Base-by-base conservation (phyloP, 2,329 filamentous ascomycete genomes). In the Microdochium trichocladiopsis region DNA sequence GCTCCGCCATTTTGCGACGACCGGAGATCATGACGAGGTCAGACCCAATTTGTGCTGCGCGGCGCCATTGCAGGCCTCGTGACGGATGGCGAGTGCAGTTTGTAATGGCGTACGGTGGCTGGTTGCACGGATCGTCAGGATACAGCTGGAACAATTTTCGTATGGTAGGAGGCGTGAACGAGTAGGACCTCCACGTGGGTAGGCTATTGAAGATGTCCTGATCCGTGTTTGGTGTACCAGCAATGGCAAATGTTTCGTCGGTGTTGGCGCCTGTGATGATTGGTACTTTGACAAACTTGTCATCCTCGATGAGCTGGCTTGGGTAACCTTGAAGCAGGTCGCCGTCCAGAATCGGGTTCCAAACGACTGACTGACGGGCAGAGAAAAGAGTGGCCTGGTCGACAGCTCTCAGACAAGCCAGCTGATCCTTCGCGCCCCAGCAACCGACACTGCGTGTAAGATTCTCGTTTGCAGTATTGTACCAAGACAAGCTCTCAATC, bases 21-120 rank as follows among this genome's bases (percentile, higher is more conserved):
- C 72, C 71, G 1, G 72, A 70, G 50, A 76, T 70, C 69, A 79
- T 78, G 28, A 76, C 71, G 5, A 77, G 58, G 50, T 78, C 75
- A 1, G 69, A 69, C 1, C 71, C 72, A n/a, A 77, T 75, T 0
- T 72, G 69, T 4, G 68, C 66, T 11, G 64, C 70, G 8, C 74
- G 67, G n/a, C 75, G 69, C 67, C 73, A 77, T 56, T 73, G 69
- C 14, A 67, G 53, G 1, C 72, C 74, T 18, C 68, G 64, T 50
- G 50, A 51, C 0, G 60, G 60, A 36, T 60, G 56, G 2, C 62
- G 58, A 14, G 63, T 61, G 53, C 67, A 70, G 56, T 70, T 66
- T 25, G 64, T 66, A 56, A 72, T 66, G 33, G 68, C 63, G 55
- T 70, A 70, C 0, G 77, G 77, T 28, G 73, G 68, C 49, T 75